Evolutionary conservation across 345 rosid species (phyloP).

Genomic region (Gossypium australe): DNA sequence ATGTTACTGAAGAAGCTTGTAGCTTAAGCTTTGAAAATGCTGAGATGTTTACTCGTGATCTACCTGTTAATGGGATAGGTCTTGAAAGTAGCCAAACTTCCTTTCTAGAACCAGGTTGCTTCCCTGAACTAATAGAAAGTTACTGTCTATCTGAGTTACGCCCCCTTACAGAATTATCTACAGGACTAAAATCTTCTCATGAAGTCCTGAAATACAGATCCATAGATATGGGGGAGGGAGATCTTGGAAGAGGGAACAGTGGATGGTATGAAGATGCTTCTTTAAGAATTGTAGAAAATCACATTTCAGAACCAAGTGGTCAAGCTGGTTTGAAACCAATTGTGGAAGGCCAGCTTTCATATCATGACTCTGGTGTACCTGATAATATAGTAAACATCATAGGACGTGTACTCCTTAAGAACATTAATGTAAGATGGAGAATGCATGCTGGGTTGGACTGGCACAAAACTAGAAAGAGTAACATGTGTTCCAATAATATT

Average conservation of each 20-base stretch:
- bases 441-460: constrained; percentile 84
- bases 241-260: constrained; percentile 43
- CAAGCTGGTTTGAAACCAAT: constrained; percentile 34
- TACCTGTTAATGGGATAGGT: constrained; percentile 35
- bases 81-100: constrained; percentile 50
- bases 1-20: constrained; percentile 37
- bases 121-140: constrained; percentile 78
- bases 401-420: constrained; percentile 57
- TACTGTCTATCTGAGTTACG: constrained; percentile 60
- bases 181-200: constrained; percentile 34
- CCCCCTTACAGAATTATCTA: constrained; percentile 51
- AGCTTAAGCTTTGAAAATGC: constrained; percentile 33
- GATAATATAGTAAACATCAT: constrained; percentile 38
- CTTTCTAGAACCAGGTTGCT: constrained; percentile 35
- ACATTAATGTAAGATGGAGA: constrained; percentile 70
- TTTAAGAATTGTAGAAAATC: constrained; percentile 65
- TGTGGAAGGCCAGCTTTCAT: constrained; percentile 38
- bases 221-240: constrained; percentile 29
- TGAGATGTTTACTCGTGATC: constrained; percentile 28
- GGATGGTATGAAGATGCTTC: constrained; percentile 75
- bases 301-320: constrained; percentile 58
- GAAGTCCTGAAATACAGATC: constrained; percentile 27
- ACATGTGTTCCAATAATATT: constrained; percentile 19
- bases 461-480: constrained; percentile 33
- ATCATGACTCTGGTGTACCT: constrained; percentile 21